Conservation (phyloP, 345 rosid genomes). For the Barbarea vulgaris region DNA sequence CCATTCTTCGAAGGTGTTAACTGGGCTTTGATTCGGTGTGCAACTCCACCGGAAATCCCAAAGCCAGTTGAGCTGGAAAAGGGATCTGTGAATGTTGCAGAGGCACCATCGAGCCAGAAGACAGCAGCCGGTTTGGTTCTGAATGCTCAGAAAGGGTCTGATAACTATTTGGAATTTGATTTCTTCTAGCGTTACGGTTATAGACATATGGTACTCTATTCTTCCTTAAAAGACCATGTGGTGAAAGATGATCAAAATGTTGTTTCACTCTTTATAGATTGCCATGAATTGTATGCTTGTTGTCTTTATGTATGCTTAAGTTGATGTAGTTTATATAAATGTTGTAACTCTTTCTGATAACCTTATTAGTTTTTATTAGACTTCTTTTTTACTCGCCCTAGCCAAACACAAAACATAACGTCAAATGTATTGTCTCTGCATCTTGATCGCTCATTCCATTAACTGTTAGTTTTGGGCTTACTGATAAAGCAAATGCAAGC, state of each 20-base stretch:
- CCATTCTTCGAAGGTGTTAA: conserved; percentile 92
- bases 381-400: conserved; percentile 15
- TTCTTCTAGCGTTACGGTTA: conserved; percentile 70
- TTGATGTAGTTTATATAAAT: conserved; percentile 24
- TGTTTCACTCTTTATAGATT: conserved; percentile 45
- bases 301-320: conserved; percentile 21
- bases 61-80: conserved; percentile 71
- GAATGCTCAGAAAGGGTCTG: conserved; percentile 64
- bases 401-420: conserved; percentile 17
- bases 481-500: conserved; percentile 54
- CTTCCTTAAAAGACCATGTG: conserved; percentile 29
- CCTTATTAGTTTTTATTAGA: conserved; percentile 27
- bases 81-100: conserved; percentile 46
- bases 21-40: conserved; percentile 90
- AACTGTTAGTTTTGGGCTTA: conserved; percentile 42
- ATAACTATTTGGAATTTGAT: conserved; percentile 87
- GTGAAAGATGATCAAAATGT: conserved; percentile 36
- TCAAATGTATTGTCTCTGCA: conserved; percentile 9
- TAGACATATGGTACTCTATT: conserved; percentile 44
- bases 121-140: conserved; percentile 39
- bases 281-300: conserved; percentile 47
- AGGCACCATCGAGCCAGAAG: conserved; percentile 55
- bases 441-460: conserved; percentile 10
- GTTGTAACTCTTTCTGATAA: conserved; percentile 18
- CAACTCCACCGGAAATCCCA: conserved; percentile 89